These are phyloP conservation scores for Artemisia annua DNA, from an alignment of 129 eudicot species.

Conservation along the genomic window DNA sequence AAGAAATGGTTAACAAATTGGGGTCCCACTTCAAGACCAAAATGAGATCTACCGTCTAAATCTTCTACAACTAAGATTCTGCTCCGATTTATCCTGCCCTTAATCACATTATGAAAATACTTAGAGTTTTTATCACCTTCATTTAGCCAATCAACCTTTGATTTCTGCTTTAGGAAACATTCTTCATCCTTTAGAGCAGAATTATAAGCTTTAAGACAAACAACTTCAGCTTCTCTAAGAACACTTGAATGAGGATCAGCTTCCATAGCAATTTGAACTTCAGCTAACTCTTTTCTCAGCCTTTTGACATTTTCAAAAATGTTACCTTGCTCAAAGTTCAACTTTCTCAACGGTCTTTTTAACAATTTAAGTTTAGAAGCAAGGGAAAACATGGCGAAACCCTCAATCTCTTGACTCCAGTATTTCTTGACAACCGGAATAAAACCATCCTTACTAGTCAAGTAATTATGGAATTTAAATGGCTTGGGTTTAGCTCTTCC, in stretches of 20 bases:
- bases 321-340: not conserved
- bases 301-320: not conserved
- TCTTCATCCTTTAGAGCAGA: not conserved
- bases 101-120: not conserved
- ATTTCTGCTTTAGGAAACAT: not conserved
- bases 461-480: not conserved
- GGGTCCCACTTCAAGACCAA: not conserved
- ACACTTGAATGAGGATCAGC: not conserved
- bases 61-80: not conserved
- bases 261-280: not conserved
- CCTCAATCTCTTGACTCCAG: not conserved
- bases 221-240: not conserved
- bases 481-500: not conserved
- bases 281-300: not conserved
- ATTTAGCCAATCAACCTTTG: not conserved
- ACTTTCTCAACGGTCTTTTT: not conserved
- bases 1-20: not conserved
- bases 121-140: not conserved
- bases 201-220: not conserved
- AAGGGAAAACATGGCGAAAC: not conserved
- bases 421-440: not conserved
- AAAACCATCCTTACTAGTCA: not conserved
- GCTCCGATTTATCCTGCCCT: not conserved
- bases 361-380: not conserved
- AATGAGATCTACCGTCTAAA: not conserved